Evolutionary conservation across 23 red algal species (phyloP), one percentile per base, ranked within the genome.

Genomic region (Chondrus crispus): DNA sequence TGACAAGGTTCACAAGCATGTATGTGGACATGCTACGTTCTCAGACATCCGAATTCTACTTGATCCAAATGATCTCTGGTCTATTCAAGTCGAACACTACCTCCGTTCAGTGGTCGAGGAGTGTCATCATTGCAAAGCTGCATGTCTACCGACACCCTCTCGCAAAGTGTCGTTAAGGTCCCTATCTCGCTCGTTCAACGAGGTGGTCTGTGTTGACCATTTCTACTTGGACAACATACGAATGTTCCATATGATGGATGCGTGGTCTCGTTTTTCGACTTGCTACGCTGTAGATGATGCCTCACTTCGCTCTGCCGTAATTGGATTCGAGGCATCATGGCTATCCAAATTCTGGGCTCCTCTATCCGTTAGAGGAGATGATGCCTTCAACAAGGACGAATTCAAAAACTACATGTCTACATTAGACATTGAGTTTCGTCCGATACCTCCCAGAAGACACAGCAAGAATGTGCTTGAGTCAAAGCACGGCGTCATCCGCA

Each of bases 1-100:
- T 76, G 71, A 76, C 19, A 76, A 76, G 24, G 71, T 52, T 36
- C 28, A 76, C 24, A 76, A 76, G 20, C 71, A 76, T 76, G 13
- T 37, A 20, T 76, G 71, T 41, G 71, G 71, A 43, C 71, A 76
- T 76, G 71, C 71, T 1, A 76, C 33, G 29, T 11, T 76, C 20
- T 39, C 71, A 14, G 71, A 76, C 38, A 76, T 37, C 10, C 71
- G 71, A 13, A 26, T 76, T 0, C 35, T 66, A 32, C 35, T 76
- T 20, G 71, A 76, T 12, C 24, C 29, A 9, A 76, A 76, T 47
- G 43, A 76, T 41, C 35, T 76, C 24, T 76, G 71, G 71, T 39
- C 37, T 76, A 47, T 16, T 41, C n/a, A 10, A 39, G 71, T 41
- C 22, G 35, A 41, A 41, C 5, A 76, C 24, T 44, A 41, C 43